Evolutionary conservation across 768 basidiomycete genomes (phyloP), one percentile per base, ranked within the genome.

Genomic region (Lentinula aciculospora): DNA sequence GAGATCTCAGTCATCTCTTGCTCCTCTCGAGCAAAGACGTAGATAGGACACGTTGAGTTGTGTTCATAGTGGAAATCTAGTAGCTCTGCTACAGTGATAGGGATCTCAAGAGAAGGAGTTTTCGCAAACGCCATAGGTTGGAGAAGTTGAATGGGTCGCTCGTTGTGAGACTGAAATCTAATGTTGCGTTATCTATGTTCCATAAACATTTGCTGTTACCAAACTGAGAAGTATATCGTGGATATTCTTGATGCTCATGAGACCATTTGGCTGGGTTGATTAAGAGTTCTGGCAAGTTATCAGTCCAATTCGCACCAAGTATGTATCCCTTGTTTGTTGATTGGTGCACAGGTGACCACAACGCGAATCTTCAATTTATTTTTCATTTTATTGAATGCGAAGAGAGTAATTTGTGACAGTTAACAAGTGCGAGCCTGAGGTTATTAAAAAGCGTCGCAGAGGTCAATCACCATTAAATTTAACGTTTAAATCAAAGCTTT

Each of bases 11-110:
- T 65, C 9, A 69, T 58, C 17, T 61, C 57, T 3, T 65, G 53
- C 1, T 58, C 56, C 21, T 44, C 40, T 27, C 70, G 68, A 9
- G 66, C 55, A 37, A 69, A 79, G 12, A 65, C 61, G 47, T 65
- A 77, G 9, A 71, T 62, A 1, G 71, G 63, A 7, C 56, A 59
- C 2, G 63, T 54, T 0, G 76, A 65, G 50, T 76, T 76, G 48
- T 72, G 64, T 32, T 66, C 58, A n/a, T 63, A 67, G 57, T 76
- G 67, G 61, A 71, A 74, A 61, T 69, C 71, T n/a, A 72, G 48
- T 39, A 65, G 62, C 58, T 74, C 71, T 17, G 66, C 68, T 21
- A 50, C 49, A 34, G 31, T 50, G 29, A 31, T 29, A 50, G 32
- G 28, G 13, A 1, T 25, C 1, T 53, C 34, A 25, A 39, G 51